Evolutionary conservation across 2,329 filamentous ascomycete genomes (phyloP).

Genomic region (Pseudogymnoascus sp.): DNA sequence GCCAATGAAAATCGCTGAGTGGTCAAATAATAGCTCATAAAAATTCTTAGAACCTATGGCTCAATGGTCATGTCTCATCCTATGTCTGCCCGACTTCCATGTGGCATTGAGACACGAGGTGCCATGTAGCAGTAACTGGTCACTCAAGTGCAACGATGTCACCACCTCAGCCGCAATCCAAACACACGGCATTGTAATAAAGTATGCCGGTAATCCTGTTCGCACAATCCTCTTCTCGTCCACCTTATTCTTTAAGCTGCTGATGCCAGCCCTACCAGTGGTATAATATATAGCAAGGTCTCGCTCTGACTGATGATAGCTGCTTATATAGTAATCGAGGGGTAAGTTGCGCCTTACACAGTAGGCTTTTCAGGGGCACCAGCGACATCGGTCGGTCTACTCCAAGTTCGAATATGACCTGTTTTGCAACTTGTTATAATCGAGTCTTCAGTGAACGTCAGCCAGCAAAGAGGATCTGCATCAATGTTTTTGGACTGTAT

Average conservation of each 20-base stretch:
- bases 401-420: constrained; percentile 23
- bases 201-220: background rate
- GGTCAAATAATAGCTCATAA: background rate
- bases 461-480: constrained; percentile 77
- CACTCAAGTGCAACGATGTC: background rate
- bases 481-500: constrained; percentile 71
- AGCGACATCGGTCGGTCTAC: constrained; percentile 17
- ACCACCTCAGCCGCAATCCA: background rate
- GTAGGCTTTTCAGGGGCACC: constrained; percentile 9
- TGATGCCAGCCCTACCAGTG: background rate
- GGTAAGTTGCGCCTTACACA: background rate
- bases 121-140: background rate
- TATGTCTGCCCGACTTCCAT: background rate
- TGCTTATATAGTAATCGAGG: background rate
- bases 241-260: background rate
- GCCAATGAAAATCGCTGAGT: background rate
- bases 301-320: background rate
- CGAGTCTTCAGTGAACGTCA: constrained; percentile 87
- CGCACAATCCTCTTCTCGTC: background rate
- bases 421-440: constrained; percentile 86
- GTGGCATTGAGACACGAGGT: constrained; percentile 2
- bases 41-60: constrained; percentile 4
- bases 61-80: background rate
- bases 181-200: background rate
- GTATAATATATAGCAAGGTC: background rate